Evolutionary conservation across 768 basidiomycete genomes (phyloP), one percentile per base, ranked within the genome.

Genomic region (Amanita fuliginea): DNA sequence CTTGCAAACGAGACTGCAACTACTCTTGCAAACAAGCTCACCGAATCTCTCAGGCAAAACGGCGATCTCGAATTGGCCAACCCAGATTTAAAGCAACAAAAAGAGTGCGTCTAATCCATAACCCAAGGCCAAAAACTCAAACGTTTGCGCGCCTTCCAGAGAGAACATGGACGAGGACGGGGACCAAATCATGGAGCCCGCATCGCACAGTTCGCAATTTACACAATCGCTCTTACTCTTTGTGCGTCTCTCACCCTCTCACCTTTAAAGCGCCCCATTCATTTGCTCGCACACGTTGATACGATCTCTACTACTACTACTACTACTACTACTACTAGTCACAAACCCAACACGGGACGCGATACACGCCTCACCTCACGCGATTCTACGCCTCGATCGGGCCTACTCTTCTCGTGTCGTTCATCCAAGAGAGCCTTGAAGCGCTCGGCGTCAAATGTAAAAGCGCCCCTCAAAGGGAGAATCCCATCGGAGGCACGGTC

Each of bases 221-320:
- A 87, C 87, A 0, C 85, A 87, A 56, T 71, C 80, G 0, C 71
- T 93, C 14, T 75, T 87, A 69, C 74, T 92, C 46, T 92, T 91
- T 69, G 89, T 91, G 56, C 51, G 85, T 24, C 5, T 24, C 5
- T 24, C n/a, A n/a, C n/a, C n/a, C n/a, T n/a, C n/a, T n/a, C n/a
- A n/a, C n/a, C n/a, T n/a, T n/a, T n/a, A n/a, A n/a, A n/a, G n/a
- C n/a, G n/a, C n/a, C n/a, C n/a, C n/a, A 24, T 24, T 24, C 5
- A 24, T 24, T 24, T 24, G n/a, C n/a, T n/a, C n/a, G n/a, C n/a
- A n/a, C 6, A 4, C 45, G 9, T 16, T 37, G 28, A 32, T 24
- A 40, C 22, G 36, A 46, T 26, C 3, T n/a, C n/a, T n/a, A n/a
- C n/a, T n/a, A n/a, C n/a, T n/a, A n/a, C n/a, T n/a, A n/a, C n/a